phyloP scores from a whole-genome alignment of 305 asterid species.

The Solanum chacoense region DNA sequence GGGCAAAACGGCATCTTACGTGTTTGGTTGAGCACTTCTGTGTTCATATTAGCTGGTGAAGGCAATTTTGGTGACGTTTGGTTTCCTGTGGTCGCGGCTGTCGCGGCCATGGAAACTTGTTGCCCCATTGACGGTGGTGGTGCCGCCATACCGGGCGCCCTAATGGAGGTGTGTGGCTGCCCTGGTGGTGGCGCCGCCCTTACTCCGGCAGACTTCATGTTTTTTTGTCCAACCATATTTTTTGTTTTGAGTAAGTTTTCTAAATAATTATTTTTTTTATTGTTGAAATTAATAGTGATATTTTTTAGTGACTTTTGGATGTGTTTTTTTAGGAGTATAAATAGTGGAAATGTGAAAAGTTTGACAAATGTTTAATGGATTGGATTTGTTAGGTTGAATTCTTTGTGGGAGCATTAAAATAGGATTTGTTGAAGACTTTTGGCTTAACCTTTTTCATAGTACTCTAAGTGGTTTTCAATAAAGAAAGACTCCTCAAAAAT shows the following conservation, averaged over 20 bases:
- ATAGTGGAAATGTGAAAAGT: background rate
- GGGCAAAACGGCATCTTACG: conserved; percentile 35
- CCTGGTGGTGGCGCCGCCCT: background rate
- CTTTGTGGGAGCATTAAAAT: background rate
- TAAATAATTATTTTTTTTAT: background rate
- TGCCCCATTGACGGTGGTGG: background rate
- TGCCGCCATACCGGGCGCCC: background rate
- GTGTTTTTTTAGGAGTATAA: background rate
- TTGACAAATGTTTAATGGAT: background rate
- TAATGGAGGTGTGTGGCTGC: background rate
- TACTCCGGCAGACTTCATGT: background rate
- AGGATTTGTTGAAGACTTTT: background rate
- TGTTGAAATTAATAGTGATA: background rate
- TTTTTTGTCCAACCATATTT: background rate
- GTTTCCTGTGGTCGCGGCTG: conserved; percentile 22
- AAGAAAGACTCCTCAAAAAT: background rate
- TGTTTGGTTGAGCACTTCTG: conserved; percentile 60
- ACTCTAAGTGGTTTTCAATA: background rate
- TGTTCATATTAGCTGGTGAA: conserved; percentile 24
- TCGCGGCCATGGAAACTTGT: conserved; percentile 11
- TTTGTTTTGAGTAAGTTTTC: background rate
- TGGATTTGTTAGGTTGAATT: background rate
- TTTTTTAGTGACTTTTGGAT: background rate
- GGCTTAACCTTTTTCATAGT: background rate
- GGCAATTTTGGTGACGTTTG: conserved; percentile 41